Conservation (phyloP, 2,329 filamentous ascomycete species). For the Mollisiaceae sp. region DNA sequence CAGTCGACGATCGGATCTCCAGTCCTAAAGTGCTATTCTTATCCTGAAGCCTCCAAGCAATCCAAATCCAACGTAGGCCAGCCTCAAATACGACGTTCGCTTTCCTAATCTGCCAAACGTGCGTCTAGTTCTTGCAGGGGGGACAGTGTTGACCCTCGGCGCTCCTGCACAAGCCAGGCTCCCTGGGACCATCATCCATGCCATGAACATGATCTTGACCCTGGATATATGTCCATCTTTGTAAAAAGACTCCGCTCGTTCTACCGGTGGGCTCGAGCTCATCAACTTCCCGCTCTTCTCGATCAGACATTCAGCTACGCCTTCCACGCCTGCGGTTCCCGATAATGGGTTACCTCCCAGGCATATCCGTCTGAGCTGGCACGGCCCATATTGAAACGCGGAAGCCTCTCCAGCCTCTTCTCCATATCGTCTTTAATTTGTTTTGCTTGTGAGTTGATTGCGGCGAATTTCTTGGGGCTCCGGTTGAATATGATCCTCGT, state of each 20-base stretch:
- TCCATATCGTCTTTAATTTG: slow-evolving; percentile 5
- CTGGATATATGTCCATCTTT: neutral
- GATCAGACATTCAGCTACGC: slow-evolving; percentile 11
- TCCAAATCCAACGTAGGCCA: neutral
- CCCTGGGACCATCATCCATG: slow-evolving; percentile 5
- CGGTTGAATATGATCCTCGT: slow-evolving; percentile 18
- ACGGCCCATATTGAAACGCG: slow-evolving; percentile 9
- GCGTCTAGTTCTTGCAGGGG: neutral
- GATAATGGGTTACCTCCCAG: neutral
- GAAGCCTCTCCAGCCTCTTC: slow-evolving; percentile 5
- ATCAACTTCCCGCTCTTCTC: slow-evolving; percentile 9
- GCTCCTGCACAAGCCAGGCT: slow-evolving; percentile 6
- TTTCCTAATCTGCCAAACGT: slow-evolving; percentile 4
- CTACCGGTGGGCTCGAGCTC: slow-evolving; percentile 8
- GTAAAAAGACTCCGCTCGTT: neutral
- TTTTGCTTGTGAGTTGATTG: slow-evolving; percentile 12
- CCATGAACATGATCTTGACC: neutral
- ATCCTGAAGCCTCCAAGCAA: slow-evolving; percentile 8
- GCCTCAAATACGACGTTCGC: neutral
- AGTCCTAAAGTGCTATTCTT: slow-evolving; percentile 10
- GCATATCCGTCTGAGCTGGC: slow-evolving; percentile 11
- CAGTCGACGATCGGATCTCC: neutral
- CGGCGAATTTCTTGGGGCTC: neutral
- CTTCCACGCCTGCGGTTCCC: neutral
- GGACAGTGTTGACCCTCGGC: neutral